Evolutionary conservation across 2,329 filamentous ascomycete species (phyloP), one percentile per base, ranked within the genome.

Genomic region (Aspergillus uvarum): DNA sequence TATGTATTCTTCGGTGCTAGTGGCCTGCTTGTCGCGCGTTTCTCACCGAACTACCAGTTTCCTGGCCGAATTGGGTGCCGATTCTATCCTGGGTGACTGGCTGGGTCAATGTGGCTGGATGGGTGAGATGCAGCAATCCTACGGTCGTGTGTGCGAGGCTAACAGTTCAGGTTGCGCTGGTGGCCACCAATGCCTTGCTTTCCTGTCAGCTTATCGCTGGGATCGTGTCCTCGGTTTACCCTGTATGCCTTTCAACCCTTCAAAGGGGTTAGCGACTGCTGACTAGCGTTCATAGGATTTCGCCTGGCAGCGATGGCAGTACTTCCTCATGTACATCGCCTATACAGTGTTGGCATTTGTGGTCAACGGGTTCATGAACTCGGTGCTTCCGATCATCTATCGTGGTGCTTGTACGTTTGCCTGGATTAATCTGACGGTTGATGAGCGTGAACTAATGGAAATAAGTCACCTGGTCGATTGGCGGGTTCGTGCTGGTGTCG

Each of bases 281-380:
- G 32, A 21, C 6, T 29, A 47, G 19, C 47, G 16, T 24, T 55
- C 21, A 47, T 35, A 74, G 72, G 62, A 31, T 59, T 91, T 88
- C 69, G 77, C 80, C 21, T 60, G 82, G 2, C 74, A 87, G 67
- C 68, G 84, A 2, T 91, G 88, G 86, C 88, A 91, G 65, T 85
- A 89, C 65, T 91, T 91, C 71, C 78, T 91, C 10, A 87, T 91
- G 51, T 91, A 90, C 71, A 81, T 89, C 48, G 87, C 75, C 5
- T 85, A 86, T 69, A 87, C 84, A 0, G 58, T 86, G 10, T 74
- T 83, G 4, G 85, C 87, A 2, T 84, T 90, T 59, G 58, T 83
- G 42, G 77, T 90, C 70, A 91, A 91, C 64, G 85, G 84, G 1
- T 90, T 90, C 67, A 77, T 82, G 68, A 88, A 86, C 65, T 77